A percentile compares a stretch with the other conserved stretches of the same genome.
phyloP scores from a whole-genome alignment of 768 basidiomycete genomes.

The Pleurotus tuber-regium region DNA sequence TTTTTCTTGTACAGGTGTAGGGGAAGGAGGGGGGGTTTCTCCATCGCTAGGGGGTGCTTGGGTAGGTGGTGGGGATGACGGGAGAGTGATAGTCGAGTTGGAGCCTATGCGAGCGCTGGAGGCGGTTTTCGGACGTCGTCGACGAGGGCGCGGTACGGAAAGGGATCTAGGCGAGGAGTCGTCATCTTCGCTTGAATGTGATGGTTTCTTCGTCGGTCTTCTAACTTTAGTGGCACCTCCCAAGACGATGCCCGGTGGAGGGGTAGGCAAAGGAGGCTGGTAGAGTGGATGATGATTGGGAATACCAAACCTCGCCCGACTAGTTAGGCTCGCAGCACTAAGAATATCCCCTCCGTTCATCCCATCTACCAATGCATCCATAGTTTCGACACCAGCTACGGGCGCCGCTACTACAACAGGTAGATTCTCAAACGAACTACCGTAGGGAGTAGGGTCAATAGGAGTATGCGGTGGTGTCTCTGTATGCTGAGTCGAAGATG shows the following conservation, averaged over 20 bases:
- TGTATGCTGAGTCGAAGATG: constrained; percentile 62
- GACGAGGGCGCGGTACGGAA: constrained; percentile 31
- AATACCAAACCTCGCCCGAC: constrained; percentile 53
- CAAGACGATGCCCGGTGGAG: constrained; percentile 76
- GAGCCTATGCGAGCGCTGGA: constrained; percentile 27
- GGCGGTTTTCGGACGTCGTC: constrained; percentile 28
- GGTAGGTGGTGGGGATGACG: constrained; percentile 17
- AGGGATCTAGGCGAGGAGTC: constrained; percentile 30
- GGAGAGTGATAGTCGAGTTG: constrained; percentile 17
- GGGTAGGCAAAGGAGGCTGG: constrained; percentile 80
- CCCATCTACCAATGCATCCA: constrained; percentile 87
- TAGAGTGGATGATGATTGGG: constrained; percentile 71
- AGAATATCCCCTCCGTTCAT: constrained; percentile 79
- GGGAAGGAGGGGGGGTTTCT: constrained; percentile 13
- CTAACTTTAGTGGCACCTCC: constrained; percentile 44
- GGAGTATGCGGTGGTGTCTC: constrained; percentile 77
- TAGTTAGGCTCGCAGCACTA: constrained; percentile 35
- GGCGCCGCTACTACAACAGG: constrained; percentile 76
- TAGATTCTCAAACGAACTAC: constrained; percentile 47
- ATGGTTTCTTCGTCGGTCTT: constrained; percentile 24
- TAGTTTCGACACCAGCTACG: constrained; percentile 74
- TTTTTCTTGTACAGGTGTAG: constrained; percentile 8
- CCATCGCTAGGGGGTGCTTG: constrained; percentile 12
- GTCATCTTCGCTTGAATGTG: constrained; percentile 47
- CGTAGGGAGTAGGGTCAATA: constrained; percentile 39